Evolutionary conservation across 148 eudicot species (phyloP).

Genomic region (Rhododendron kiyosumense): DNA sequence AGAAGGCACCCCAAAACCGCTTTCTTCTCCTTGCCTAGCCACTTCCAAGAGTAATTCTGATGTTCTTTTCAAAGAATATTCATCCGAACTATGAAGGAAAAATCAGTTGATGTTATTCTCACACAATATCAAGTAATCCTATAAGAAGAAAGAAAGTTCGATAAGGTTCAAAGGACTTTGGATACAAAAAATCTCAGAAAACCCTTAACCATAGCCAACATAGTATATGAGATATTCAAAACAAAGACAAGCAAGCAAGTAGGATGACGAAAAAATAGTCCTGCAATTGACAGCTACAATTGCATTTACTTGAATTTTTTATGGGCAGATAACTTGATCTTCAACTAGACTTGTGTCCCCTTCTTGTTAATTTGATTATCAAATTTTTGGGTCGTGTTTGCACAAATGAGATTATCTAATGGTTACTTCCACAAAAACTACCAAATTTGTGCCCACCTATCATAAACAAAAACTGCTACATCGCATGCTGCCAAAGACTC

Average conservation of each 20-base stretch:
- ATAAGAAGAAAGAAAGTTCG: background rate
- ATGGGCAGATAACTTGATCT: background rate
- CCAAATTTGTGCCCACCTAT: slow-evolving; percentile 29
- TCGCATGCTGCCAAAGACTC: slow-evolving; percentile 49
- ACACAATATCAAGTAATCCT: background rate
- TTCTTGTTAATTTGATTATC: background rate
- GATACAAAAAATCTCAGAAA: background rate
- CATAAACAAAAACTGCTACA: slow-evolving; percentile 51
- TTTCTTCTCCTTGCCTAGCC: slow-evolving; percentile 50
- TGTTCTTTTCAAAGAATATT: slow-evolving; percentile 46
- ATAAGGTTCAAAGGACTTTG: background rate
- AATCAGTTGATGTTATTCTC: slow-evolving; percentile 1
- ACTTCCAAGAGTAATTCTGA: slow-evolving; percentile 43
- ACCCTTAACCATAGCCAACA: background rate
- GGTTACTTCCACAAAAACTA: background rate
- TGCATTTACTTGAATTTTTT: background rate
- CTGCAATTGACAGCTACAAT: background rate
- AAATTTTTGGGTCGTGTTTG: background rate
- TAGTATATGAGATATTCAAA: background rate
- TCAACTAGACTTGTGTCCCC: background rate
- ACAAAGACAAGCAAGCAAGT: background rate
- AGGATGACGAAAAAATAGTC: background rate
- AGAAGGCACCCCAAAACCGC: slow-evolving; percentile 51
- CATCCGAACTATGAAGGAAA: slow-evolving; percentile 39
- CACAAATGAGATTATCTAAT: background rate